phyloP scores from a whole-genome alignment of 495 filamentous ascomycete species.

The Pseudotulostoma volvatum region DNA sequence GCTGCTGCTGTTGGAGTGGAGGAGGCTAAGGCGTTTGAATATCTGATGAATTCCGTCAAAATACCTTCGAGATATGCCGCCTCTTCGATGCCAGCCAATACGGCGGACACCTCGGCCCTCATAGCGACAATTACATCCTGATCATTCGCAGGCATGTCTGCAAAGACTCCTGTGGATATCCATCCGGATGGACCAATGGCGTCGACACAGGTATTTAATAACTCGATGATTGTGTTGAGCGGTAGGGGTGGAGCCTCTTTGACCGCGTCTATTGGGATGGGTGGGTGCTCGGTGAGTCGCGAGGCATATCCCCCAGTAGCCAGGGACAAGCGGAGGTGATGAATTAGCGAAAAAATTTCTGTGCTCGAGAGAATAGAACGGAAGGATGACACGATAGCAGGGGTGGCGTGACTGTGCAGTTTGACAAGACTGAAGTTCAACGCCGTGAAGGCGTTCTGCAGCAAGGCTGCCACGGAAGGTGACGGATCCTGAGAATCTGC shows the following conservation, averaged over 20 bases:
- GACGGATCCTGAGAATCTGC: constrained; percentile 4
- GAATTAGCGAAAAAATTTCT: constrained; percentile 56
- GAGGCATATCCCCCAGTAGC: constrained; percentile 29
- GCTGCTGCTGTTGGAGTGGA: neutral
- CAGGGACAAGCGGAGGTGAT: constrained; percentile 54
- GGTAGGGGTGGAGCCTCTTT: constrained; percentile 31
- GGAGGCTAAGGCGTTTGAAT: constrained; percentile 31
- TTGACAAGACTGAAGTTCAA: constrained; percentile 38
- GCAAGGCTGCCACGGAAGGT: constrained; percentile 16
- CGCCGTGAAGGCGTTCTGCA: constrained; percentile 22
- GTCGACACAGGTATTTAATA: constrained; percentile 66
- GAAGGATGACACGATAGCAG: constrained; percentile 41
- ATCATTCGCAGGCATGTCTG: constrained; percentile 38
- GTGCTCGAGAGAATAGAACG: constrained; percentile 45
- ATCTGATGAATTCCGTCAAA: constrained; percentile 53
- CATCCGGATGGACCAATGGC: constrained; percentile 71
- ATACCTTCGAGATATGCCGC: constrained; percentile 50
- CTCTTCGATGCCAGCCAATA: constrained; percentile 62
- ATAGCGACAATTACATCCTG: constrained; percentile 47
- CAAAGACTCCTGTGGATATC: constrained; percentile 42
- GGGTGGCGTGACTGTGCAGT: constrained; percentile 44
- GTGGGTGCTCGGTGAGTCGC: constrained; percentile 28
- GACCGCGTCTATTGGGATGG: constrained; percentile 33
- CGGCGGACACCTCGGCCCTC: constrained; percentile 56
- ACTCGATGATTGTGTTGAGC: constrained; percentile 39